Percentiles rank a stretch among this genome's conserved stretches.
Evolutionary conservation across 345 rosid species (phyloP).

Genomic region (Citrus glauca): DNA sequence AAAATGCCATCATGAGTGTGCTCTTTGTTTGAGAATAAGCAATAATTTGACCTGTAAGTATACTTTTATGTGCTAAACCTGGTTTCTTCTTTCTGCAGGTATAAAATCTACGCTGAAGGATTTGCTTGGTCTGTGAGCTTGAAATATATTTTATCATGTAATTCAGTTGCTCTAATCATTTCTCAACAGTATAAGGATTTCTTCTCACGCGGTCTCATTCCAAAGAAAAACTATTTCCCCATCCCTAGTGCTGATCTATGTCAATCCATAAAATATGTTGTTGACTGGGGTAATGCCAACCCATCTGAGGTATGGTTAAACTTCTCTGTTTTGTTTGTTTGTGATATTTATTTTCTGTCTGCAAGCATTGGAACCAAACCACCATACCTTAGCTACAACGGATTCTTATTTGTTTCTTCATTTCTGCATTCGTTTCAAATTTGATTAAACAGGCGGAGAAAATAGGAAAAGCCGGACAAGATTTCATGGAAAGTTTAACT

Average conservation of each 20-base stretch:
- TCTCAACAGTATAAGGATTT: constrained; percentile 84
- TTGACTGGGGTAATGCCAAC: constrained; percentile 82
- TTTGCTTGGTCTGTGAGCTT: constrained; percentile 96
- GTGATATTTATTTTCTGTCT: not conserved
- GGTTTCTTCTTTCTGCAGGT: constrained; percentile 38
- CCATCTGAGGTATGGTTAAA: constrained; percentile 46
- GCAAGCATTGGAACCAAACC: not conserved
- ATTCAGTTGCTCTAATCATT: constrained; percentile 72
- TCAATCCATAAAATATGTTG: constrained; percentile 64
- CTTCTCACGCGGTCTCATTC: constrained; percentile 79
- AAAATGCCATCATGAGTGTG: not conserved
- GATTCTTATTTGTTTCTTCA: not conserved
- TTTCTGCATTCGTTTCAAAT: not conserved
- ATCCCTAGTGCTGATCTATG: constrained; percentile 60
- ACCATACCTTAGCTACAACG: not conserved
- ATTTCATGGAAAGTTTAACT: constrained; percentile 61
- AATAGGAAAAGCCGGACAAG: constrained; percentile 75
- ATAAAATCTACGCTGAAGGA: constrained; percentile 95
- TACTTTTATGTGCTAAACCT: not conserved
- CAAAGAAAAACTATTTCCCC: constrained; percentile 78
- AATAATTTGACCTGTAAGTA: not conserved
- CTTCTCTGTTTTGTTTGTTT: not conserved
- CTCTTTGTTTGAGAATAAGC: not conserved
- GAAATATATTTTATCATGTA: constrained; percentile 85
- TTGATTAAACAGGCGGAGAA: constrained; percentile 51